Conservation (phyloP, 1,284 basidiomycete genomes). For the Marasmius tenuissimus region DNA sequence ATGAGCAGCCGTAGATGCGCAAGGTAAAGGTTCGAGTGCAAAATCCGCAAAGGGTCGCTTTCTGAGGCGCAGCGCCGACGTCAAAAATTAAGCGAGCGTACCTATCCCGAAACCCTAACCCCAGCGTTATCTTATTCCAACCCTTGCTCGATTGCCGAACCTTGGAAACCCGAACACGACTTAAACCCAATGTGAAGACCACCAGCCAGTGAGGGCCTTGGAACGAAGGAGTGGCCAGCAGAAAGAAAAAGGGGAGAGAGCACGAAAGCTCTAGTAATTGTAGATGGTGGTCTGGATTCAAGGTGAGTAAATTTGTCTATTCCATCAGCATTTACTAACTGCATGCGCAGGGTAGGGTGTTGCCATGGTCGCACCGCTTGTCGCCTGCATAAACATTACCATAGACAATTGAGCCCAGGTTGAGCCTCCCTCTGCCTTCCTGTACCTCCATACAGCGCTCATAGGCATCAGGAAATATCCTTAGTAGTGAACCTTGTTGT, state of each 20-base stretch:
- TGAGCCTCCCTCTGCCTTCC: no score
- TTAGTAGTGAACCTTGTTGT: no score
- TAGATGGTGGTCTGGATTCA: neutral
- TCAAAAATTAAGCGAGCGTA: neutral
- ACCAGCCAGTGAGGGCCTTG: neutral
- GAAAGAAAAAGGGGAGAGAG: neutral
- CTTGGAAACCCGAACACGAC: no score
- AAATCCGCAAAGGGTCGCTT: neutral
- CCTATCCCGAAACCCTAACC: neutral
- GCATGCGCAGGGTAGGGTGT: neutral
- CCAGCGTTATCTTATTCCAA: neutral
- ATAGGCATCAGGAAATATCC: no score
- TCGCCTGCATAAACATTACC: no score
- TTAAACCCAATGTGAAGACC: neutral
- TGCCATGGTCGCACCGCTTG: neutral
- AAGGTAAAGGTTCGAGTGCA: conserved; percentile 14
- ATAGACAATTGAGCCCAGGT: no score
- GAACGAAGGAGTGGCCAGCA: neutral
- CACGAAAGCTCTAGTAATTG: neutral
- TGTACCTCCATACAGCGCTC: no score
- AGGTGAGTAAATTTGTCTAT: neutral
- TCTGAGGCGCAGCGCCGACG: no score
- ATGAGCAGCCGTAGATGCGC: conserved; percentile 36
- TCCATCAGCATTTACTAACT: no score
- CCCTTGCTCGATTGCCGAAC: neutral